phyloP scores from a whole-genome alignment of 2,329 filamentous ascomycete genomes.

The Periconia digitata region DNA sequence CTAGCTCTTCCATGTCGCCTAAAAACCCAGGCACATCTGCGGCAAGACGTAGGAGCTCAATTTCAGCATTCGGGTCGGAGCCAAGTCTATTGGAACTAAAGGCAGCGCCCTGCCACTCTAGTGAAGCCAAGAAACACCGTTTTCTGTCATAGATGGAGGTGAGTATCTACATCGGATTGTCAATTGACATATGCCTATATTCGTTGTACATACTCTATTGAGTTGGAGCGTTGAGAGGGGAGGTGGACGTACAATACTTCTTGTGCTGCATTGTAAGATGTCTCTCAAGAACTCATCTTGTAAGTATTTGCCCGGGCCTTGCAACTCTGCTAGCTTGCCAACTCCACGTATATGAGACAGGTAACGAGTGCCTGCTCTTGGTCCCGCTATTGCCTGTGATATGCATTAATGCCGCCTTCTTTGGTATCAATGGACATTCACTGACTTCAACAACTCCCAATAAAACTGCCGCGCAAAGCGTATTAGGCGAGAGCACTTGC shows the following conservation, averaged over 20 bases:
- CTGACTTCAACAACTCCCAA: constrained; percentile 36
- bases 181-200: background rate
- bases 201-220: no score
- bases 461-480: constrained; percentile 36
- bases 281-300: constrained; percentile 33
- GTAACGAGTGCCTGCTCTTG: constrained; percentile 32
- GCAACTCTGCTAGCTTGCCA: constrained; percentile 35
- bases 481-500: constrained; percentile 36
- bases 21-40: constrained; percentile 30
- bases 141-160: constrained; percentile 34
- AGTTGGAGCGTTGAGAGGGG: background rate
- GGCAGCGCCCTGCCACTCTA: constrained; percentile 34
- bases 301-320: constrained; percentile 26
- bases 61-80: constrained; percentile 27
- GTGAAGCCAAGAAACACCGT: constrained; percentile 31
- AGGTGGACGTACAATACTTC: constrained; percentile 30
- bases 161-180: constrained; percentile 29
- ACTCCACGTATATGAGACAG: constrained; percentile 37
- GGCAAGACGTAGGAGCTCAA: constrained; percentile 29
- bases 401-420: background rate
- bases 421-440: background rate
- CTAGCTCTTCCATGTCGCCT: constrained; percentile 26
- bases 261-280: constrained; percentile 32
- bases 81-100: constrained; percentile 33
- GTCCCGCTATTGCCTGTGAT: constrained; percentile 35